Evolutionary conservation across 306 rosid species (phyloP), one percentile per base, ranked within the genome.

Genomic region (Acmispon strigosus): DNA sequence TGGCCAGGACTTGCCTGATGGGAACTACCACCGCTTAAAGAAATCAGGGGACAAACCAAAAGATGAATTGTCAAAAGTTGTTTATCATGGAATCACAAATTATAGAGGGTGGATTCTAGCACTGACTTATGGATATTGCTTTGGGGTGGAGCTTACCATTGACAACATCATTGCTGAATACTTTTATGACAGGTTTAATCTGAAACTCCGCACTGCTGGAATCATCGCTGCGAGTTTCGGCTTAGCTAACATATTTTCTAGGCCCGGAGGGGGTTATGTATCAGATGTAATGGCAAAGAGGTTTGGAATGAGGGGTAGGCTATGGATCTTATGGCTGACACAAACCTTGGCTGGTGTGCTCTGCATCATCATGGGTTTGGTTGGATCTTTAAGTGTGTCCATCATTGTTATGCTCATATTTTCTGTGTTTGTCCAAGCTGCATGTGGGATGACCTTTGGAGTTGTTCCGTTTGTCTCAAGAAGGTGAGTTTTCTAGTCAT

Each of bases 391-490:
- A 2, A 49, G 76, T 62, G 81, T 54, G 1, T 93, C 98, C 0
- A 63, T 93, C n/a, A 20, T 50, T 42, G 87, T 93, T n/a, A 84
- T 93, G 97, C 6, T 93, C 8, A 20, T 82, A 5, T 93, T 93
- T 80, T 93, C 96, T 44, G 7, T 90, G 15, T 88, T 93, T 57
- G 88, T 84, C 41, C 94, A 88, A 82, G 97, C 96, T 45, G 91
- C 98, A 1, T 90, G 97, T 78, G 98, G 97, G 6, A 91, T 93
- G 65, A 93, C 98, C 10, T 90, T 90, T 78, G 98, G 98, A 10
- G 86, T 93, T 10, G 97, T 93, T 66, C 97, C 97, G 5, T 93
- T 90, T 60, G 94, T 93, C 76, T 93, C 98, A 8, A 79, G 94
- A 70, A 90, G 97, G 98, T 89, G 68, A 0, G 42, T 48, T 56